Conservation (phyloP, 148 eudicot genomes). For the Rhododendron vialii region DNA sequence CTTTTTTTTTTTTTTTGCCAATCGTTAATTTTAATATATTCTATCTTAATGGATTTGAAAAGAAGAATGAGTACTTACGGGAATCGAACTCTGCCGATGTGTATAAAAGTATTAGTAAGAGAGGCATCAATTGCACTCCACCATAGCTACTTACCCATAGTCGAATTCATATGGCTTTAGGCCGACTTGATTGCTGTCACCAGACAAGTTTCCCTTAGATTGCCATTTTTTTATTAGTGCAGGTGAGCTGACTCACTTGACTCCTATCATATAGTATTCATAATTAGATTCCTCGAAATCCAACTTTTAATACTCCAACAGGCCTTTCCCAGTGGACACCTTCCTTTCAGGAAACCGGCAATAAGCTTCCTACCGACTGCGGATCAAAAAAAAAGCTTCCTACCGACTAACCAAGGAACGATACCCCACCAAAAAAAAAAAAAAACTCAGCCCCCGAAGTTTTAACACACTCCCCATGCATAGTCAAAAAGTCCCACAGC, state of each 20-base stretch:
- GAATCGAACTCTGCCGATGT: too few species aligned
- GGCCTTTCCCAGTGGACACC: background rate
- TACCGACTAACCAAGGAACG: background rate
- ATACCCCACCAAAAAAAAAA: background rate
- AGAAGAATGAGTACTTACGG: too few species aligned
- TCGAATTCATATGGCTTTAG: too few species aligned
- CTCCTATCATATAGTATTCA: background rate
- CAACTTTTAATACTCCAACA: background rate
- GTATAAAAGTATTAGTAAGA: too few species aligned
- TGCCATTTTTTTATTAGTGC: background rate
- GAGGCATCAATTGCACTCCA: too few species aligned
- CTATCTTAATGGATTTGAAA: too few species aligned
- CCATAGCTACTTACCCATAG: too few species aligned
- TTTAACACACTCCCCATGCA: background rate
- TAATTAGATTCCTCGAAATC: background rate
- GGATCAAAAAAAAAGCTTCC: too few species aligned
- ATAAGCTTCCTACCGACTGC: background rate
- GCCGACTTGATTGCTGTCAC: too few species aligned
- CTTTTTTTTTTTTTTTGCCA: too few species aligned
- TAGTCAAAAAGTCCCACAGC: background rate
- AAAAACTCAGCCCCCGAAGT: background rate
- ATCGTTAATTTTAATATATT: too few species aligned
- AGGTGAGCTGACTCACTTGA: background rate
- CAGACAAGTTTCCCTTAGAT: too few species aligned
- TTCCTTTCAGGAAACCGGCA: background rate